Percentiles rank a stretch among this genome's conserved stretches.
Evolutionary conservation across 176 grass and related monocot genomes (phyloP).

Genomic region (Cenchrus purpureus): DNA sequence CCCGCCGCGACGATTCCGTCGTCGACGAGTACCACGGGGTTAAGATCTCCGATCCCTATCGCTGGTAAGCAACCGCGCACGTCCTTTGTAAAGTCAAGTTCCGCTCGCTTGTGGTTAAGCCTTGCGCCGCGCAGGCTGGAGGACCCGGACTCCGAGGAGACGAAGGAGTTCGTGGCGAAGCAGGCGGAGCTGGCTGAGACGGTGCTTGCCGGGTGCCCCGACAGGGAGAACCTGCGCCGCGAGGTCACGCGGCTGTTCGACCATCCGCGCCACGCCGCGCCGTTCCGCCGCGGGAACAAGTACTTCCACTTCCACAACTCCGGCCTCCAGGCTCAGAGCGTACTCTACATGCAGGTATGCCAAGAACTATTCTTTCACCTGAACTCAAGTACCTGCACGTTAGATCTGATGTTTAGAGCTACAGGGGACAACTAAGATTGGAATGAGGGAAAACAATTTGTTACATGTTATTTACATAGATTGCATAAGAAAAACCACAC

Average conservation of each 20-base stretch:
- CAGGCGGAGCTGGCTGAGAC: constrained; percentile 75
- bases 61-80: constrained; percentile 53
- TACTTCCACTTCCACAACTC: constrained; percentile 93
- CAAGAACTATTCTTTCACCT: neutral
- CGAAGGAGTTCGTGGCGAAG: constrained; percentile 80
- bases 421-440: neutral
- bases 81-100: neutral
- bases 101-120: neutral
- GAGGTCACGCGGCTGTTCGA: constrained; percentile 75
- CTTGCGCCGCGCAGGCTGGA: constrained; percentile 64
- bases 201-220: constrained; percentile 58
- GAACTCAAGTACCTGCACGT: neutral
- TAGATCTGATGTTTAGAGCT: neutral
- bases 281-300: constrained; percentile 78
- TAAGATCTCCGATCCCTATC: constrained; percentile 74
- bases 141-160: constrained; percentile 87
- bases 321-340: constrained; percentile 93
- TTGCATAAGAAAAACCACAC: too few species aligned
- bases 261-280: constrained; percentile 75
- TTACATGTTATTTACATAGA: neutral
- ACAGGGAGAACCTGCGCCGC: constrained; percentile 61
- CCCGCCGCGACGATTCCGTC: constrained; percentile 67
- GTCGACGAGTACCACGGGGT: constrained; percentile 72
- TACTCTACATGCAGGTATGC: constrained; percentile 84
- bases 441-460: neutral